A percentile compares a stretch with the other conserved stretches of the same genome.
These are phyloP conservation scores for Spizellomyces sp. DNA, from an alignment of 192 early-diverging fungal species.

Conservation along the genomic window DNA sequence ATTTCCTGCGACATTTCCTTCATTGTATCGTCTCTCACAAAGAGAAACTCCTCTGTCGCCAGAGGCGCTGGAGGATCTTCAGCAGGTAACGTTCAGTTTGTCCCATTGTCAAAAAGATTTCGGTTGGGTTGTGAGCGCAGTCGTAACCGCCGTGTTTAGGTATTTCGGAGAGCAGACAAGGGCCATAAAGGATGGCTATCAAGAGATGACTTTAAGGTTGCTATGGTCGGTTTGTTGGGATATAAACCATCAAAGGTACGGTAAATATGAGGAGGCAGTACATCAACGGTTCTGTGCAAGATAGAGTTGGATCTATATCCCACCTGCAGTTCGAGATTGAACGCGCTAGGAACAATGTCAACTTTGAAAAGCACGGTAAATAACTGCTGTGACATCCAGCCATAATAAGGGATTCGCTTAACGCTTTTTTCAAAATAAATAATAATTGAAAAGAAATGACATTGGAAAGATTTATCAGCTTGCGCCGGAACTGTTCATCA, in stretches of 20 bases:
- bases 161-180: constrained; percentile 30
- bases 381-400: neutral
- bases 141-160: neutral
- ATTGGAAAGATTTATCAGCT: constrained; percentile 20
- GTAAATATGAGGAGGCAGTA: neutral
- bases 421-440: too few relatives aligned
- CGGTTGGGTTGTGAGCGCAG: too few relatives aligned
- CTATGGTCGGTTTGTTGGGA: constrained; percentile 38
- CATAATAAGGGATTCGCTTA: neutral
- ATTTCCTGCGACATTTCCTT: too few relatives aligned
- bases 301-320: neutral
- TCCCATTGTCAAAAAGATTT: too few relatives aligned
- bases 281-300: constrained; percentile 15
- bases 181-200: constrained; percentile 35
- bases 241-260: constrained; percentile 43
- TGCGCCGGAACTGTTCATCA: constrained; percentile 6
- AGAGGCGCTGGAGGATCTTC: too few relatives aligned
- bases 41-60: too few relatives aligned
- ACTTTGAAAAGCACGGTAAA: constrained; percentile 13
- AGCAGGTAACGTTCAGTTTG: too few relatives aligned
- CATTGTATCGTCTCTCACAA: too few relatives aligned
- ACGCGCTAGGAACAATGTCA: neutral
- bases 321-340: neutral
- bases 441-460: constrained; percentile 30
- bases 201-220: constrained; percentile 34